Conservation (phyloP, 805 yeast genomes). For the Sugiyamaella valdiviana region DNA sequence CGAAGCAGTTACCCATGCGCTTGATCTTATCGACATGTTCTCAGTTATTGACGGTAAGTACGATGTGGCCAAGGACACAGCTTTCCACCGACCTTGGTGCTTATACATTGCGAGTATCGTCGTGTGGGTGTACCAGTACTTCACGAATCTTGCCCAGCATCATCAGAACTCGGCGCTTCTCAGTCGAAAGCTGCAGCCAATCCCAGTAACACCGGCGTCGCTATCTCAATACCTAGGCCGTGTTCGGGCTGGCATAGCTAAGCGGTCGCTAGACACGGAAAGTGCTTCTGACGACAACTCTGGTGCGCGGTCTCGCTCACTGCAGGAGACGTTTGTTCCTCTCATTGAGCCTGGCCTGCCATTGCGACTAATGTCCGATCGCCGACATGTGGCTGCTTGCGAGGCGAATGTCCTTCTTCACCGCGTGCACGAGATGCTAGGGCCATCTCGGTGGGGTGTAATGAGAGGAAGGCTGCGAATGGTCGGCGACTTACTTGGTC, state of each 20-base stretch:
- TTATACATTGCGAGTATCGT: conserved; percentile 17
- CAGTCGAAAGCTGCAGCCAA: neutral
- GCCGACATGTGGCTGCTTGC: conserved; percentile 4
- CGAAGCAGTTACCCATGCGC: conserved; percentile 19
- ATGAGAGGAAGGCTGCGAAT: conserved; percentile 2
- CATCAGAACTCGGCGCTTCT: neutral
- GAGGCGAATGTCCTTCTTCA: conserved; percentile 17
- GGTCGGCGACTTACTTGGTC: neutral
- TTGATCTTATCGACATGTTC: conserved; percentile 23
- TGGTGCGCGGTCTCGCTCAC: neutral
- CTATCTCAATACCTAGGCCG: conserved; percentile 10
- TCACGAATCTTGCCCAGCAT: conserved; percentile 1
- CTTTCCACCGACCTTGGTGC: conserved; percentile 24
- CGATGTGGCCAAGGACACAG: conserved; percentile 22
- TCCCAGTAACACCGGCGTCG: neutral
- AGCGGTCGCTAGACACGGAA: neutral
- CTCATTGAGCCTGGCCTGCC: neutral
- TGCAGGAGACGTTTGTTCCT: neutral
- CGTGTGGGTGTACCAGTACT: conserved; percentile 18
- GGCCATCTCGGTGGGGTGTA: conserved; percentile 18
- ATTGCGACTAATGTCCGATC: conserved; percentile 4
- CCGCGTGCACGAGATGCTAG: conserved; percentile 10
- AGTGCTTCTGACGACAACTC: neutral
- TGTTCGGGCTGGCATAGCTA: conserved; percentile 11
- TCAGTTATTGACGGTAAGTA: conserved; percentile 14